Evolutionary conservation across 2,329 filamentous ascomycete species (phyloP), one percentile per base, ranked within the genome.

Genomic region (Penicillium capsulatum): DNA sequence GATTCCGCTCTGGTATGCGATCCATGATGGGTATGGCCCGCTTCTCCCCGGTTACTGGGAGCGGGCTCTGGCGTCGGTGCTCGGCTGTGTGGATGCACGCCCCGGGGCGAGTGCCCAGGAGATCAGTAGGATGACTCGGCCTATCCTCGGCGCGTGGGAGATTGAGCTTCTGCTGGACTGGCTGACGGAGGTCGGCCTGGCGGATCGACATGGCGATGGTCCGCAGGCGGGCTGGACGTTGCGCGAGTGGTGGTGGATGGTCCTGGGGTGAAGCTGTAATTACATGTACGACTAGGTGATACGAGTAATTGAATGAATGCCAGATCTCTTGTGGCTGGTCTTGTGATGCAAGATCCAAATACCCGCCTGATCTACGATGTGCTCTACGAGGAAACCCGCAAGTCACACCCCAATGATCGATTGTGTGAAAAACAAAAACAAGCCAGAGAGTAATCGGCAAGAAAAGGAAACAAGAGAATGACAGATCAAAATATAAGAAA

Each of bases 1-100:
- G 26, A 64, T 71, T 15, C 72, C 72, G 0, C 37, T 73, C 10
- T 75, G 72, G 72, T 60, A 67, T 37, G 71, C 74, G 47, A 70
- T 75, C 34, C 67, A 74, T 22, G 5, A 22, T 22, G 19, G 9
- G 19, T 9, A 22, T 38, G 65, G 63, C 1, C 53, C 62, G 10
- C 54, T 63, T 15, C 49, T 61, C 17, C 40, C 27, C 3, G 45
- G 57, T n/a, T 47, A 61, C 14, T 75, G 72, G 72, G 62, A 70
- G 8, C 54, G 64, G 34, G 61, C 64, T 8, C 42, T 70, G 9
- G 63, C 60, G 1, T 63, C 67, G 3, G 60, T 72, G 3, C 40
- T 73, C 3, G 65, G 69, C 1, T 56, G 65, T n/a, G 42, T 73
- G 10, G 61, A 63, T 7, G 52, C 64, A 8, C 54, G 71, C 4